Evolutionary conservation across 106 monocot genomes (phyloP).

Genomic region (Hemerocallis citrina): DNA sequence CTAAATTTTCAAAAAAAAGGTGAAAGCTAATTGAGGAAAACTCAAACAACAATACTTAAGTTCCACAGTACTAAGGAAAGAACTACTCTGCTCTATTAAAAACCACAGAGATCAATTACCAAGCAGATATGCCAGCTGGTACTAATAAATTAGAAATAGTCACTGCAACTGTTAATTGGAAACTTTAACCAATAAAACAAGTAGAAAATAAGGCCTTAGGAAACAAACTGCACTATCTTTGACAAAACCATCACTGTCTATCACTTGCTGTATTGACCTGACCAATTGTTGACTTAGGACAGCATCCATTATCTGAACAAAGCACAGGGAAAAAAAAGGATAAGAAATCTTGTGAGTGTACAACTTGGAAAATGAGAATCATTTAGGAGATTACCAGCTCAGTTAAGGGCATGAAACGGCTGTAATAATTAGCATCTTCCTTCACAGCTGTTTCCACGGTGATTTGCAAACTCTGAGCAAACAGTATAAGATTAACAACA

Average conservation of each 20-base stretch:
- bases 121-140: too few species aligned
- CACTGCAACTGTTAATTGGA: too few species aligned
- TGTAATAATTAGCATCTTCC: conserved; percentile 46
- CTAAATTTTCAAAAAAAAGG: neutral
- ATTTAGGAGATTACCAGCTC: conserved; percentile 34
- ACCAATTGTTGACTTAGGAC: conserved; percentile 40
- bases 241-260: conserved; percentile 72
- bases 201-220: neutral
- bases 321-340: neutral
- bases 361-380: neutral
- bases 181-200: conserved; percentile 6
- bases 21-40: neutral
- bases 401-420: conserved; percentile 48
- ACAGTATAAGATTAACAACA: conserved; percentile 47
- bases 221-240: conserved; percentile 72
- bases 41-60: neutral
- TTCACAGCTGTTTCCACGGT: conserved; percentile 52
- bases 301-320: conserved; percentile 47
- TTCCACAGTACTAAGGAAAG: neutral
- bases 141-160: too few species aligned
- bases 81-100: neutral
- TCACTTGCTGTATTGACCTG: conserved; percentile 48
- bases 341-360: neutral
- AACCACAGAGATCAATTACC: too few species aligned
- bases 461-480: conserved; percentile 53